Percentiles rank a stretch among this genome's conserved stretches.
Conservation (phyloP, 2,329 filamentous ascomycete species). For the Fusarium sp. region DNA sequence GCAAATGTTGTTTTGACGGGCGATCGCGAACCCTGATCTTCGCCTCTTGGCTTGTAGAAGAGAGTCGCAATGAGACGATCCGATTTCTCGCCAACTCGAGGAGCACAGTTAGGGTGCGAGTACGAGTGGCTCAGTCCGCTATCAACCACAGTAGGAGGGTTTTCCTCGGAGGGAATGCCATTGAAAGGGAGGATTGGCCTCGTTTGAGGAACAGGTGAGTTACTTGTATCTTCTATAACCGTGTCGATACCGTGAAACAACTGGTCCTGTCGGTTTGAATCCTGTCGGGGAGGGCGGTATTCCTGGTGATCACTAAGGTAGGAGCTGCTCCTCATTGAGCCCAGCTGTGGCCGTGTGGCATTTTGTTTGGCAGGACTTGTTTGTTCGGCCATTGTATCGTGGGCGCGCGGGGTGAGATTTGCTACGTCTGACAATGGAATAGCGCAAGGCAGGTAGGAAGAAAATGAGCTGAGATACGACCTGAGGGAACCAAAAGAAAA, state of each 20-base stretch:
- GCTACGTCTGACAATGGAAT: constrained; percentile 27
- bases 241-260: constrained; percentile 70
- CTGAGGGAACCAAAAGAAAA: constrained; percentile 1
- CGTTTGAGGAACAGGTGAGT: constrained; percentile 53
- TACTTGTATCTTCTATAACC: constrained; percentile 67
- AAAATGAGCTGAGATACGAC: constrained; percentile 6
- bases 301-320: constrained; percentile 74
- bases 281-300: constrained; percentile 67
- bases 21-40: constrained; percentile 48
- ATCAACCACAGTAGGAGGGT: constrained; percentile 70
- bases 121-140: constrained; percentile 71
- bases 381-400: constrained; percentile 50
- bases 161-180: constrained; percentile 69
- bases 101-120: constrained; percentile 72
- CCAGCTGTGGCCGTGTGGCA: constrained; percentile 61
- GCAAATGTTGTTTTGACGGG: constrained; percentile 47
- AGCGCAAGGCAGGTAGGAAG: not conserved
- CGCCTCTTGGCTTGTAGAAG: constrained; percentile 66
- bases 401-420: constrained; percentile 34
- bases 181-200: constrained; percentile 64
- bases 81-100: constrained; percentile 59
- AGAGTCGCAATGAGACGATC: constrained; percentile 71
- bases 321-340: constrained; percentile 69
- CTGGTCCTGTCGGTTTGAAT: constrained; percentile 64
- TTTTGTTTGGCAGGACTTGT: constrained; percentile 49